Percentiles rank a stretch among this genome's conserved stretches.
Conservation (phyloP, 805 yeast genomes). For the Starmerella asiatica region DNA sequence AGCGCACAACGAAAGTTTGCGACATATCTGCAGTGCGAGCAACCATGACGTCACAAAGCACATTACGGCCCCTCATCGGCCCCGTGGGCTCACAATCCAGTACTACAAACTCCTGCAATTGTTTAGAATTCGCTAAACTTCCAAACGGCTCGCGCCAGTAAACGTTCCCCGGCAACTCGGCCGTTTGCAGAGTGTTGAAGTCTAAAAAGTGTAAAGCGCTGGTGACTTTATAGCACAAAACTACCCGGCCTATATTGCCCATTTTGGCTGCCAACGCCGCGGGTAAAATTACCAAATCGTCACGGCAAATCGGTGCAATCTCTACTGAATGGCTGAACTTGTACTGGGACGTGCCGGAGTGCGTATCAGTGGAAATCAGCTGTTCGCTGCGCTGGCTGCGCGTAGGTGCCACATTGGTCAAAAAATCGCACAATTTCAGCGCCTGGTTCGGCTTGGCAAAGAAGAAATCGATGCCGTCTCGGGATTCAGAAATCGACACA, state of each 20-base stretch:
- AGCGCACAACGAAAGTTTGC: constrained; percentile 59
- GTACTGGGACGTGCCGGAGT: constrained; percentile 72
- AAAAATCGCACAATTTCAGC: constrained; percentile 77
- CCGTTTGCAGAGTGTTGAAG: constrained; percentile 60
- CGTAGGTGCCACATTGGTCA: constrained; percentile 68
- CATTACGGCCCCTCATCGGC: constrained; percentile 56
- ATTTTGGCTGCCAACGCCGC: constrained; percentile 61
- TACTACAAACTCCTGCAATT: constrained; percentile 69
- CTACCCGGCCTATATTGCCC: constrained; percentile 70
- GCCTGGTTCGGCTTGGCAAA: constrained; percentile 84
- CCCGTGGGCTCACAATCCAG: constrained; percentile 88
- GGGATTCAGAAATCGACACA: constrained; percentile 72
- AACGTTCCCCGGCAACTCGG: constrained; percentile 55
- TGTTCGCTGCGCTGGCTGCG: constrained; percentile 75
- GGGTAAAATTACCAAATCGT: constrained; percentile 80
- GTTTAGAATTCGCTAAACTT: constrained; percentile 48
- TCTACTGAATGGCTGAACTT: constrained; percentile 84
- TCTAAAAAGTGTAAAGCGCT: constrained; percentile 74
- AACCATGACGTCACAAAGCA: constrained; percentile 72
- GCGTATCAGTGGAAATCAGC: constrained; percentile 77
- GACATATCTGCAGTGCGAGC: constrained; percentile 74
- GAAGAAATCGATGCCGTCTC: constrained; percentile 85
- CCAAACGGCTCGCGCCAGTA: constrained; percentile 74
- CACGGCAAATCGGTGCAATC: constrained; percentile 87
- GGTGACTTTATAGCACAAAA: constrained; percentile 66